Evolutionary conservation across 331 rosid species (phyloP), one percentile per base, ranked within the genome.

Genomic region (Dryas integrifolia): DNA sequence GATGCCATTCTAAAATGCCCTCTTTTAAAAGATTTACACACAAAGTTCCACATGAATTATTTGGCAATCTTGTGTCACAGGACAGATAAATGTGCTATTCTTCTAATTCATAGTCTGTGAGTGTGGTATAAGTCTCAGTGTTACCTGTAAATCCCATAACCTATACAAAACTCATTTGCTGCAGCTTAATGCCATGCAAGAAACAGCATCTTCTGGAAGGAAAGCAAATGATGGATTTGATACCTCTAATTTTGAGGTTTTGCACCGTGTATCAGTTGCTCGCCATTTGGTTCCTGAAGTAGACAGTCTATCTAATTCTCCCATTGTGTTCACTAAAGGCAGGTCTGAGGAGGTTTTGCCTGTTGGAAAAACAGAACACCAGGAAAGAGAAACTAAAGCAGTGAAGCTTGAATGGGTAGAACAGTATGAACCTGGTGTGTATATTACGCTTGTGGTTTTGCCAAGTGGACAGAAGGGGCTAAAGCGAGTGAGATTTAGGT

Each of bases 401-500:
- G 70, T 68, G 72, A 85, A 85, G 72, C 81, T 5, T 9, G 95
- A 92, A 82, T 90, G 91, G 92, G 87, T 86, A 21, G 95, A 86
- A 68, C 90, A 90, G 71, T 82, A 80, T 80, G 91, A 86, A 63
- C 82, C 88, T 39, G 98, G 98, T 38, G 98, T 90, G 10, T 82
- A 86, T 73, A 74, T 92, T 66, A 90, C 98, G 63, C 77, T 92
- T 11, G 83, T 86, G 69, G 74, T 67, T 62, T 86, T 86, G 68
- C 87, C 90, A 59, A 83, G 84, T 46, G 98, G 92, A 26, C 82
- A 79, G 61, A 86, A 76, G 74, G 89, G 89, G 56, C 77, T 92
- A 14, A 90, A 88, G 82, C 76, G 96, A 74, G 92, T 92, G 83
- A 85, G 92, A 77, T 92, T 90, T 69, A 88, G 98, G 98, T 92